Base-by-base conservation (phyloP, 768 basidiomycete genomes). In the Tulasnella sp. region DNA sequence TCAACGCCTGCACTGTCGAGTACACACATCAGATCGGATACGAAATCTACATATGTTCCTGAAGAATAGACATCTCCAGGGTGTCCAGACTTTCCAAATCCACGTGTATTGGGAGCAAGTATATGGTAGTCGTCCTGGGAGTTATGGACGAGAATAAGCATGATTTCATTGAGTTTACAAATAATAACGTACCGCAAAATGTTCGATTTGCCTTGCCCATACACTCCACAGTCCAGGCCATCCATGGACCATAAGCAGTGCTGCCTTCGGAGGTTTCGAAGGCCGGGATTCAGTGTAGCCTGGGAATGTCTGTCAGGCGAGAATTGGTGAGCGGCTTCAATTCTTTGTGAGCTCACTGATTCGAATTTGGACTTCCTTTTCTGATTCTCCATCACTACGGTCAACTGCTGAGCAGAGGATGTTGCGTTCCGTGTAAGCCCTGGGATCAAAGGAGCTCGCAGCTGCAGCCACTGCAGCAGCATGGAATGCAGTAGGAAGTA, bases 201-300 rank as follows among this genome's bases (percentile, higher is more conserved):
- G 72, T 45, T 75, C 65, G 15, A 86, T 83, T 60, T 86, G 83
- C 28, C 72, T 72, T 31, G 77, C 71, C 83, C 83, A 86, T 16
- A 72, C 74, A 48, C 76, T 79, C 83, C 83, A 86, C 3, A 84
- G 62, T 56, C 77, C 72, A 0, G 83, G 83, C 83, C 83, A 86
- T 3, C 83, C 83, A 58, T 86, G 83, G 0, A 85, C 76, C 70
- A 86, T 71, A 27, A 86, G 42, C 2, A 85, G 64, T 0, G 77
- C 74, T 12, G 63, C 67, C 24, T 71, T 62, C 3, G 42, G 28
- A 24, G n/a, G 3, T 12, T 25, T 47, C 13, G 45, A 47, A 20
- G n/a, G n/a, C 15, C 24, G 2, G 32, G 32, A 16, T 24, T 47
- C 29, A 34, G 37, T 34, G 45, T 47, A 47, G 37, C 25, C 45